Conservation (phyloP, 2,329 filamentous ascomycete genomes). For the Xylaria polymorpha region DNA sequence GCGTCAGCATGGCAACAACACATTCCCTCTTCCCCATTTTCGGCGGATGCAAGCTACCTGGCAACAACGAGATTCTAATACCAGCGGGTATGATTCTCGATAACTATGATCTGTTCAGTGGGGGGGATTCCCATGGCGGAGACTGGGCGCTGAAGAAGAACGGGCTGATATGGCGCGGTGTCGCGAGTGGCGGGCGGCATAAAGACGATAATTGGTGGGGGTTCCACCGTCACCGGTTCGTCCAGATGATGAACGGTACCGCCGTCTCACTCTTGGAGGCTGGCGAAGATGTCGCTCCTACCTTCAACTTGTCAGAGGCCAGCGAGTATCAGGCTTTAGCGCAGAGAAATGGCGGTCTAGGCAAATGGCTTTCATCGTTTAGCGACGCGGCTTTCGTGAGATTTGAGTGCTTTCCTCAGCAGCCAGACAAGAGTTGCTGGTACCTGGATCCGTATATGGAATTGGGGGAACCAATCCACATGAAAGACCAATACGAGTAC, state of each 20-base stretch:
- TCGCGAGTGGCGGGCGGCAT: slow-evolving; percentile 68
- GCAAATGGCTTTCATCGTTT: slow-evolving; percentile 55
- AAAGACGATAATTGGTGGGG: slow-evolving; percentile 68
- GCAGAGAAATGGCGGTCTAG: slow-evolving; percentile 51
- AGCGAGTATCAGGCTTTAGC: slow-evolving; percentile 55
- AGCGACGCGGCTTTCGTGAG: slow-evolving; percentile 60
- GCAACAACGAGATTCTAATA: slow-evolving; percentile 73
- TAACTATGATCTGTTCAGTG: slow-evolving; percentile 66
- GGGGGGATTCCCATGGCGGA: slow-evolving; percentile 64
- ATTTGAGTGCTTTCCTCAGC: slow-evolving; percentile 52
- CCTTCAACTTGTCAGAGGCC: slow-evolving; percentile 57
- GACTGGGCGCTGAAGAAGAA: slow-evolving; percentile 68
- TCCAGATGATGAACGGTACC: slow-evolving; percentile 74
- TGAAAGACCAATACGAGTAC: slow-evolving; percentile 63
- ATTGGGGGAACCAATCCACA: slow-evolving; percentile 51
- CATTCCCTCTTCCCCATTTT: slow-evolving; percentile 70
- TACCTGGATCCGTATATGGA: slow-evolving; percentile 55
- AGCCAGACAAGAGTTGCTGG: slow-evolving; percentile 50
- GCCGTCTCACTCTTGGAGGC: slow-evolving; percentile 61
- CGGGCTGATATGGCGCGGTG: slow-evolving; percentile 70
- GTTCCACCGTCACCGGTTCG: slow-evolving; percentile 76
- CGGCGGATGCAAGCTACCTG: slow-evolving; percentile 70
- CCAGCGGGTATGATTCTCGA: slow-evolving; percentile 73
- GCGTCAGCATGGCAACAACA: slow-evolving; percentile 63
- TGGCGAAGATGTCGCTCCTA: slow-evolving; percentile 54